These are phyloP conservation scores for Aegilops bicornis DNA, from an alignment of 176 grass and related monocot species.

Conservation along the genomic window DNA sequence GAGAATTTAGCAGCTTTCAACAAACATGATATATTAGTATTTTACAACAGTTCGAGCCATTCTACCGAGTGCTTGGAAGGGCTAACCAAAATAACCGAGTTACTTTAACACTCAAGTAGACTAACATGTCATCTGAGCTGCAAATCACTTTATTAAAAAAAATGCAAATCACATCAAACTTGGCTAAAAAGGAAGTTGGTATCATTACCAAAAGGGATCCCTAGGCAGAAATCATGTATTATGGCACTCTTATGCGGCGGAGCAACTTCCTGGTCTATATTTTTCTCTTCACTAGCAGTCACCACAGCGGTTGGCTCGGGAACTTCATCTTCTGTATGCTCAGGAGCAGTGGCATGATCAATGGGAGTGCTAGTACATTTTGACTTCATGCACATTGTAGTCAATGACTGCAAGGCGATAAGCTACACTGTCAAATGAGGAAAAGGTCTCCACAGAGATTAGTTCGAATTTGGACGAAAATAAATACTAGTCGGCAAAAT, in stretches of 20 bases:
- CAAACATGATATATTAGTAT: neutral
- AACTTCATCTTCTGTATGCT: slow-evolving; percentile 49
- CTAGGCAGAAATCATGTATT: slow-evolving; percentile 96
- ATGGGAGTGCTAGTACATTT: slow-evolving; percentile 40
- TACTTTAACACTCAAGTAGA: neutral
- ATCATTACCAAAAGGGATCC: slow-evolving; percentile 90
- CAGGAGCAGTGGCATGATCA: slow-evolving; percentile 31
- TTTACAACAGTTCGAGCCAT: neutral
- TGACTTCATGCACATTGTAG: slow-evolving; percentile 48
- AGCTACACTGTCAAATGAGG: slow-evolving; percentile 19
- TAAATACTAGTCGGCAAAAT: neutral
- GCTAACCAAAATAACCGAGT: slow-evolving; percentile 9
- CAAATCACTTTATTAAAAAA: neutral
- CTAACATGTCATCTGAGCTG: slow-evolving; percentile 14
- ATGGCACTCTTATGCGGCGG: slow-evolving; percentile 61
- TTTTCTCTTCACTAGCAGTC: slow-evolving; percentile 30
- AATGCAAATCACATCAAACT: neutral
- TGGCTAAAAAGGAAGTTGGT: slow-evolving; percentile 15
- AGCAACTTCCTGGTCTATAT: slow-evolving; percentile 33
- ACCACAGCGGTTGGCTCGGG: slow-evolving; percentile 29
- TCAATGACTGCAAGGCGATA: slow-evolving; percentile 40
- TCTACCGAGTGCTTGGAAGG: neutral
- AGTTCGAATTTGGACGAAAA: neutral
- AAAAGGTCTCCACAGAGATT: slow-evolving; percentile 2
- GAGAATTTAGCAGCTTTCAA: neutral